Base-by-base conservation (phyloP, 177 flowering plant genomes). In the Vitis hybrid region DNA sequence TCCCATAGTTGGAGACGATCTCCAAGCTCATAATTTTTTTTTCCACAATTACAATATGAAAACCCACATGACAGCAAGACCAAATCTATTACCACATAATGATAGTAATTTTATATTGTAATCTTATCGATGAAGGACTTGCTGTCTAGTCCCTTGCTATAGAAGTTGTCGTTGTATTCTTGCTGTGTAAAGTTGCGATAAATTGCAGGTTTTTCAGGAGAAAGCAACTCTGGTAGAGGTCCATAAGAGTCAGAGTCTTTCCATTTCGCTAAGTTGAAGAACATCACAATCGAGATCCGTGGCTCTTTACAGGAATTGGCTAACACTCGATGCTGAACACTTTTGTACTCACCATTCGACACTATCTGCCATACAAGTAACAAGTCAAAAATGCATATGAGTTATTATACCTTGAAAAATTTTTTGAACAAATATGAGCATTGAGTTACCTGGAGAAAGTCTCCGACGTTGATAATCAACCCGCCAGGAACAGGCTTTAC, bases 391-490 rank as follows among this genome's bases (percentile, higher is more conserved):
- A 64, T 0, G 64, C 56, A 21, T 8, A 26, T 19, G 6, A 10
- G 19, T 8, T 26, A 18, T 18, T 11, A 19, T 60, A 19, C 26
- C 26, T 26, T 26, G 26, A 23, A 23, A 2, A n/a, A n/a, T n/a
- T n/a, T 0, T 26, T 26, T 26, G 26, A 26, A 26, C 4, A 26
- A 26, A 26, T 26, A 26, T 26, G 18, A 62, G 17, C 14, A 6
- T 1, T 11, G 14, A 19, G 6, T 68, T 67, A 86, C 87, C 89
- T 86, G 83, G 14, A 84, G 72, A 19, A 81, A 69, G 52, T 86
- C 87, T 8, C 84, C 89, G 4, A 83, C 26, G 74, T 84, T 82
- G 30, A 86, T 68, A 11, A 81, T 66, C 55, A 84, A 23, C 2
- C 76, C 81, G 2, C 83, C 85, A 23, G 48, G 76, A 12, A 81